Evolutionary conservation across 345 rosid genomes (phyloP), one percentile per base, ranked within the genome.

Genomic region (Citrus medica): DNA sequence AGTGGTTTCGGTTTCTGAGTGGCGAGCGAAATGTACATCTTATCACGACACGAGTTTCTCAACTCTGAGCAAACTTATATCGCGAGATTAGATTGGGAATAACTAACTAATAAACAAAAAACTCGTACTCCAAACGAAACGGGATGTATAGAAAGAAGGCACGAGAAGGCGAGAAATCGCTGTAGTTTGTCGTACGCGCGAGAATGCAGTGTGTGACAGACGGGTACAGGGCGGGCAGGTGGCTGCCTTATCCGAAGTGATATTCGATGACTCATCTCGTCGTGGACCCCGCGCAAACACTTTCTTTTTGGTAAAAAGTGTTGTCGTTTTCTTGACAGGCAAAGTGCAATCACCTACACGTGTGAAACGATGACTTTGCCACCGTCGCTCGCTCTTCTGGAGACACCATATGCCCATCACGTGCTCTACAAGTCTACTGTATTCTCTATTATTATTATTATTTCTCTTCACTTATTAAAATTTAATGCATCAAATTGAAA

Each of bases 241-340:
- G 85, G 75, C 76, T 66, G 9, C 16, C 82, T 71, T 74, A 75
- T 82, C 82, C 37, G 12, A 7, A 7, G 1, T 35, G n/a, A 7
- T n/a, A 33, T 2, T 19, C 2, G 16, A 65, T 70, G 80, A 79
- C 80, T 74, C 65, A 71, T 77, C 74, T 4, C 7, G 1, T 1
- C 0, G n/a, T 5, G 46, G 71, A 35, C 13, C 81, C 78, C 80
- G 38, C 75, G 40, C 0, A 0, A 58, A 5, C 17, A 38, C 42
- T 40, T 40, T 9, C 38, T 6, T 60, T 33, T 9, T 56, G 33
- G 2, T 9, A 42, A 42, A 42, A 42, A 25, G n/a, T 16, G 22
- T 6, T 46, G 73, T 69, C 73, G n/a, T 48, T 42, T 46, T 69
- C 51, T n/a, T 4, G 65, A 56, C 62, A 10, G 22, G 19, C 63